Evolutionary conservation across 495 filamentous ascomycete genomes (phyloP), one percentile per base, ranked within the genome.

Genomic region (Aspergillus coremiiformis): DNA sequence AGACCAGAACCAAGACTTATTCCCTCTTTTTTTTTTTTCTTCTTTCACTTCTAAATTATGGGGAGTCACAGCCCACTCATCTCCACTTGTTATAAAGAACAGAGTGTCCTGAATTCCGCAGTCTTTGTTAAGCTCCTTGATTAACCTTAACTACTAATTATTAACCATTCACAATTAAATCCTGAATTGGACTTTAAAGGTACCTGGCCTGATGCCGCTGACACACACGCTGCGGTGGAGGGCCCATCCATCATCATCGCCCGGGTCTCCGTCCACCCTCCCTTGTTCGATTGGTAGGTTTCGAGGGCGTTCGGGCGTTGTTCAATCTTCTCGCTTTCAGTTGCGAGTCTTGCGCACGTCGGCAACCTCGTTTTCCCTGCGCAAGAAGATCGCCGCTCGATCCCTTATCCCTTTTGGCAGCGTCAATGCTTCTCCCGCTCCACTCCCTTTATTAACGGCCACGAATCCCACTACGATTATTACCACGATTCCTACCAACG

Each of bases 161-260:
- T n/a, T n/a, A n/a, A n/a, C n/a, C n/a, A n/a, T n/a, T n/a, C n/a
- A 26, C 42, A 17, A 44, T 44, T 29, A 26, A n/a, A 11, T 27
- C 12, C 39, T 43, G 39, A 43, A 43, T 44, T 12, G 33, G 39
- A 41, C 50, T 52, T 44, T n/a, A n/a, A n/a, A 52, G 37, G 48
- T 51, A 43, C 37, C 33, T 37, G 48, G 51, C 59, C 57, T 53
- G 58, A 73, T 71, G 70, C 67, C 67, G 64, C 70, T 73, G 67
- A 73, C 69, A 66, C 68, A 72, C 64, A 67, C 67, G 67, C 66
- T 73, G 67, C 65, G 64, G 61, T 67, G 70, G 66, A 71, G 70
- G 67, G 67, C 63, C 66, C 70, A 68, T 66, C 63, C 65, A 51
- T 60, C 66, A 61, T 59, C 54, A 50, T 15, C 52, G 8, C 27